Evolutionary conservation across 192 early-diverging fungal species (phyloP), one percentile per base, ranked within the genome.

Genomic region (Umbelopsis sp.): DNA sequence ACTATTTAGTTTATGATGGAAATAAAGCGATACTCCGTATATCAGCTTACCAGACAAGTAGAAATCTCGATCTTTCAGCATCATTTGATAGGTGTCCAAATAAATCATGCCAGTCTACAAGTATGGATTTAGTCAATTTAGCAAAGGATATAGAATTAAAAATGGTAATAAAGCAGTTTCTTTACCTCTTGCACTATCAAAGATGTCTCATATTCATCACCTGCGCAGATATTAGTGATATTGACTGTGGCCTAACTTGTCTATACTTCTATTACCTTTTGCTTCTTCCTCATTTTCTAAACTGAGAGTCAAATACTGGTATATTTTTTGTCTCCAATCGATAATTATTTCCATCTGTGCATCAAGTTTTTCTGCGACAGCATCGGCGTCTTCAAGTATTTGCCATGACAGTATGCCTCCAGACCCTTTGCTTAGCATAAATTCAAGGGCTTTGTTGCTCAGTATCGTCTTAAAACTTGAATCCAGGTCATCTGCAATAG

Each of bases 271-370:
- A 25, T 0, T 71, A 71, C 70, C 70, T 71, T 71, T 71, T 1
- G 46, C 55, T 47, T 66, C 73, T 22, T 74, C 73, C 37, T 74
- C 66, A 64, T 69, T 67, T 8, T 69, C 73, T 8, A 74, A 23
- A 9, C 46, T 74, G 12, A 52, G 13, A 7, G 75, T 80, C 18
- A 82, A 30, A 18, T 65, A 68, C 12, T 71, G 21, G 1, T 67
- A 55, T 8, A 82, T 61, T 37, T 77, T 69, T 16, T 70, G 15
- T 41, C 81, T 66, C 78, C 81, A 82, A 22, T 25, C 50, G 2
- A 65, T 46, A 13, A 82, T 66, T 41, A 78, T 72, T 4, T 68
- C 35, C 49, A 76, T 64, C 21, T 82, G 81, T n/a, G 49, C 48
- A 61, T 82, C 78, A 47, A 82, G 48, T 7, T 55, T 41, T 2